Evolutionary conservation across 176 grass and related monocot genomes (phyloP).

Genomic region (Areca catechu): DNA sequence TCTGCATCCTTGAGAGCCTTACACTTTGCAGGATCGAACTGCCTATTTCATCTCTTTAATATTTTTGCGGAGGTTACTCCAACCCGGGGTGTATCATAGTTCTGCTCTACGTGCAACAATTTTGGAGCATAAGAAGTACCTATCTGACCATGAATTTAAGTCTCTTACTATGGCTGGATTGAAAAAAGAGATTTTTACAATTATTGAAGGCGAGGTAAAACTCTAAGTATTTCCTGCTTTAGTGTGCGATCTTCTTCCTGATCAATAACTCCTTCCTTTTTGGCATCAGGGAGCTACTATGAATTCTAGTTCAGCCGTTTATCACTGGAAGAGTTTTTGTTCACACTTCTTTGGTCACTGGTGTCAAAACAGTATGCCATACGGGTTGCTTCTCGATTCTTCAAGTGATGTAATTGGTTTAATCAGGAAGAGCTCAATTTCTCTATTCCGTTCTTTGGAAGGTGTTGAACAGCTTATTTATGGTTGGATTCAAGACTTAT

Average conservation of each 20-base stretch:
- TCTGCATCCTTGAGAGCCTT: background rate
- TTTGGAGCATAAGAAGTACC: conserved; percentile 71
- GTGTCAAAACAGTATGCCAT: conserved; percentile 59
- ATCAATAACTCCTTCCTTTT: conserved; percentile 22
- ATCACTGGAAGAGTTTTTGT: conserved; percentile 86
- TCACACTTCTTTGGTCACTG: conserved; percentile 65
- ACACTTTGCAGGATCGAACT: conserved; percentile 49
- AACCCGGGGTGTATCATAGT: conserved; percentile 77
- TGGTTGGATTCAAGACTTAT: conserved; percentile 30
- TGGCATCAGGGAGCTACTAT: conserved; percentile 50
- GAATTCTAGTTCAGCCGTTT: conserved; percentile 39
- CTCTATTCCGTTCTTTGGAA: conserved; percentile 80
- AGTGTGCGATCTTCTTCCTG: background rate
- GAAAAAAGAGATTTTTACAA: conserved; percentile 71
- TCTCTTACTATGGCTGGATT: conserved; percentile 70
- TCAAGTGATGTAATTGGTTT: conserved; percentile 62
- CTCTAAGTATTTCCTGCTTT: background rate
- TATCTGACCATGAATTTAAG: conserved; percentile 76
- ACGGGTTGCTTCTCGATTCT: conserved; percentile 76
- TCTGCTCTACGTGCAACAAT: conserved; percentile 75
- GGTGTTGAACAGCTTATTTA: conserved; percentile 64
- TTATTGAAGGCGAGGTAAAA: conserved; percentile 73
- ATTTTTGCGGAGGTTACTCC: conserved; percentile 85
- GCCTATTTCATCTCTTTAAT: conserved; percentile 76
- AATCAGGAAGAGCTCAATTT: conserved; percentile 80